Evolutionary conservation across 306 rosid species (phyloP).

Genomic region (Psophocarpus tetragonolobus): DNA sequence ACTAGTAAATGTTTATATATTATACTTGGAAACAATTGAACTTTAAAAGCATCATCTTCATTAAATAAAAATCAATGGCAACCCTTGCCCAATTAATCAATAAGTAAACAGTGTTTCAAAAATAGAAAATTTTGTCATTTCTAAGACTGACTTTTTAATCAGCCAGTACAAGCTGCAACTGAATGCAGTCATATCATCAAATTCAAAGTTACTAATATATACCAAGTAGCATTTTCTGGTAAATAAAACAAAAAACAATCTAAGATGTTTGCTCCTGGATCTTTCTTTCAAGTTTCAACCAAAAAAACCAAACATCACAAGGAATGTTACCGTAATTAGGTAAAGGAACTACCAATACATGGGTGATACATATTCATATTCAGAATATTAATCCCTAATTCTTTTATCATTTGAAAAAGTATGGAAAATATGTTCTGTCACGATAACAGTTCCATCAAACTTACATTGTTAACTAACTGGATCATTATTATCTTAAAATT

Average conservation of each 20-base stretch:
- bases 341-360: slow-evolving; percentile 8
- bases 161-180: slow-evolving; percentile 1
- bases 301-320: slow-evolving; percentile 17
- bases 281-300: neutral
- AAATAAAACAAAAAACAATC: slow-evolving; percentile 3
- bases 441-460: neutral
- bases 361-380: slow-evolving; percentile 12
- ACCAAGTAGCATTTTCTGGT: slow-evolving; percentile 4
- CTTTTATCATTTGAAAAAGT: slow-evolving; percentile 1
- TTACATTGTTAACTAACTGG: slow-evolving; percentile 8
- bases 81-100: neutral
- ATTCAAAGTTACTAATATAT: slow-evolving; percentile 4
- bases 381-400: slow-evolving; percentile 12
- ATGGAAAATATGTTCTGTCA: neutral
- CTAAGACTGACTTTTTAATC: neutral
- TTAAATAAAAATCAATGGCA: slow-evolving; percentile 3
- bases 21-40: neutral
- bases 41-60: neutral
- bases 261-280: neutral
- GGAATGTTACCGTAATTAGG: neutral
- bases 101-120: too few relatives aligned
- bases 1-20: neutral
- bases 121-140: neutral
- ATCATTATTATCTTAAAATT: neutral
- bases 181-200: slow-evolving; percentile 7